Evolutionary conservation across 352 stramenopile genomes (phyloP).

Genomic region (Pythium dissimile): DNA sequence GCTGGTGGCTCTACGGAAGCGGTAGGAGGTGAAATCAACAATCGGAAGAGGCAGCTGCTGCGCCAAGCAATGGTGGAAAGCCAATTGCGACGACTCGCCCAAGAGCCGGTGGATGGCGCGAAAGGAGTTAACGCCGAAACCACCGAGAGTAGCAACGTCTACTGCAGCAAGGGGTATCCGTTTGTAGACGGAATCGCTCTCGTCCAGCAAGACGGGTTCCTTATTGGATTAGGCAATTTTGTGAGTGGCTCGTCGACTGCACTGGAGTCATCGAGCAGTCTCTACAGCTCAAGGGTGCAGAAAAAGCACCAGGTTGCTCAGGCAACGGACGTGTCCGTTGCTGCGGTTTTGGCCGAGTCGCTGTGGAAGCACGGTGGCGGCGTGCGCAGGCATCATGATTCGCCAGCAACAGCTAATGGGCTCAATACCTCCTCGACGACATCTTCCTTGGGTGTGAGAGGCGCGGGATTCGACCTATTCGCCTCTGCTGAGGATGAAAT

Average conservation of each 20-base stretch:
- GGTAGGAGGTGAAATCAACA: background rate
- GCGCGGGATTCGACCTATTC: constrained; percentile 17
- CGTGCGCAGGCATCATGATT: constrained; percentile 9
- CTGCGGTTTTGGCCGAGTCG: constrained; percentile 22
- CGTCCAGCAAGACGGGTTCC: too few relatives aligned
- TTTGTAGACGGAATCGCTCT: too few relatives aligned
- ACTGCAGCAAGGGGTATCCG: too few relatives aligned
- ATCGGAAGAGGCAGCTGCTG: constrained; percentile 29
- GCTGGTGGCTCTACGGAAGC: background rate
- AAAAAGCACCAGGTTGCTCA: background rate
- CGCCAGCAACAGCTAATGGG: background rate
- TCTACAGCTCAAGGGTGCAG: too few relatives aligned
- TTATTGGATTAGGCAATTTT: too few relatives aligned
- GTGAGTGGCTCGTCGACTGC: too few relatives aligned
- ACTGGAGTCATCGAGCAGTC: too few relatives aligned
- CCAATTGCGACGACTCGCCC: constrained; percentile 15
- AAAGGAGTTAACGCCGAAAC: background rate
- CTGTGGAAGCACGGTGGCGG: constrained; percentile 53
- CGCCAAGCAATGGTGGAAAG: constrained; percentile 25
- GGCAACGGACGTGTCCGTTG: background rate
- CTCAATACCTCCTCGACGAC: background rate
- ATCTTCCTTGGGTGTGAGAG: background rate
- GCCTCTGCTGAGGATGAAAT: constrained; percentile 27
- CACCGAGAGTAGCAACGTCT: too few relatives aligned
- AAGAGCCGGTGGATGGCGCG: background rate